These are phyloP conservation scores for Globisporangium viniferum DNA, from an alignment of 352 stramenopile species.

Conservation along the genomic window DNA sequence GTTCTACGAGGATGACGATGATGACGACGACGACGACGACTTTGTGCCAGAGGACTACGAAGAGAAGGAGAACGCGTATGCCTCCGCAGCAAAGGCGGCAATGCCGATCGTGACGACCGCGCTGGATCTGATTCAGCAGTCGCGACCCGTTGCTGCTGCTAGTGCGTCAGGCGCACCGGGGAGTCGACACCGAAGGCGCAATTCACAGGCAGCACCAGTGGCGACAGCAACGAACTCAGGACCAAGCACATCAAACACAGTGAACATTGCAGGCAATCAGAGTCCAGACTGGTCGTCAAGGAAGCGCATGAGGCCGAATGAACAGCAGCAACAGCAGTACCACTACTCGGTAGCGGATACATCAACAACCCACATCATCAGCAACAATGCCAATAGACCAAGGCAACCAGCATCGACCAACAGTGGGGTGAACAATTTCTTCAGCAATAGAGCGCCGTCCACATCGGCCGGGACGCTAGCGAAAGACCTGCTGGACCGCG, in stretches of 20 bases:
- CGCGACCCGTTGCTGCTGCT: constrained; percentile 6
- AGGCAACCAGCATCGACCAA: neutral
- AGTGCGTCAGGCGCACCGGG: neutral
- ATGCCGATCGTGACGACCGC: constrained; percentile 20
- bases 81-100: constrained; percentile 16
- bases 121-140: constrained; percentile 44
- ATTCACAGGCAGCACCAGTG: neutral
- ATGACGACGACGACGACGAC: constrained; percentile 33
- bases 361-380: neutral
- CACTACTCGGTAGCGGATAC: neutral
- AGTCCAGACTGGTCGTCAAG: constrained; percentile 8
- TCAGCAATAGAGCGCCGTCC: neutral
- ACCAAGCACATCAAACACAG: neutral
- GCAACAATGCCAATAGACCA: neutral
- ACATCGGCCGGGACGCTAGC: neutral
- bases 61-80: constrained; percentile 1
- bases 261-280: neutral
- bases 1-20: constrained; percentile 64
- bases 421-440: constrained; percentile 1
- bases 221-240: neutral
- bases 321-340: neutral
- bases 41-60: constrained; percentile 3
- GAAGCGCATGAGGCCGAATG: constrained; percentile 2
- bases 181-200: constrained; percentile 15
- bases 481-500: constrained; percentile 39